Conservation (phyloP, 2,329 filamentous ascomycete species). For the Pseudonectria buxi region DNA sequence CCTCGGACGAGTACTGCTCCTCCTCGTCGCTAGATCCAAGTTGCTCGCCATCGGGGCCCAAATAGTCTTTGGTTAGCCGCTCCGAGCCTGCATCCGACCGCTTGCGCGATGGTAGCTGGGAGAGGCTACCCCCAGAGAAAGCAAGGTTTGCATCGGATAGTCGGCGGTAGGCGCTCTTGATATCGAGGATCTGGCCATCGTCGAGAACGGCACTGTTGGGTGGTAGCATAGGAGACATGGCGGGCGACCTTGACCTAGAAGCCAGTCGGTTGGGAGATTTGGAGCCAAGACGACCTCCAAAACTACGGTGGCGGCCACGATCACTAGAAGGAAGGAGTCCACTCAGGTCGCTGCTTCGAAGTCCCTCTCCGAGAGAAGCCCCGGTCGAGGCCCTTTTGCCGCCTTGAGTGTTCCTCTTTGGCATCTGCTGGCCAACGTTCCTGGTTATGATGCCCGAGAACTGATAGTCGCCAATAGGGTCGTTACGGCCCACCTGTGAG, state of each 20-base stretch:
- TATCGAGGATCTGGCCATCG: constrained; percentile 57
- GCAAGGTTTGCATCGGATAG: constrained; percentile 66
- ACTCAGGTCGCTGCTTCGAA: constrained; percentile 45
- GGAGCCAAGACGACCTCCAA: constrained; percentile 34
- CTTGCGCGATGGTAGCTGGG: constrained; percentile 54
- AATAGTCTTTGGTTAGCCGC: constrained; percentile 62
- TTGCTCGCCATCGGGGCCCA: constrained; percentile 59
- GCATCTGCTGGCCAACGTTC: constrained; percentile 39
- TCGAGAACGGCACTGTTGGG: constrained; percentile 44
- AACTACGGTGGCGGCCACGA: constrained; percentile 35
- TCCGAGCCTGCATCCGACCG: constrained; percentile 37
- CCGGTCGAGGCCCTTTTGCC: constrained; percentile 29
- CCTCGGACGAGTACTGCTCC: constrained; percentile 55
- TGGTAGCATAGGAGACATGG: constrained; percentile 21
- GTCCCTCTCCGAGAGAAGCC: constrained; percentile 44
- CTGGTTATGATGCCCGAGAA: constrained; percentile 53
- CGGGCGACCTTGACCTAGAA: constrained; percentile 33
- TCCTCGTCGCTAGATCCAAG: constrained; percentile 67
- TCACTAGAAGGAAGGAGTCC: constrained; percentile 43
- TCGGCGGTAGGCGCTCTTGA: constrained; percentile 62
- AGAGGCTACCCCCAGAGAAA: constrained; percentile 55
- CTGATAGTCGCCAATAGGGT: constrained; percentile 51
- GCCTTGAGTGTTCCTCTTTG: constrained; percentile 46
- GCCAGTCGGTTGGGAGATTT: constrained; percentile 44
- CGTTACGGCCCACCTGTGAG: constrained; percentile 18